These are phyloP conservation scores for Phanerochaete sordida DNA, from an alignment of 768 basidiomycete genomes.

Conservation along the genomic window DNA sequence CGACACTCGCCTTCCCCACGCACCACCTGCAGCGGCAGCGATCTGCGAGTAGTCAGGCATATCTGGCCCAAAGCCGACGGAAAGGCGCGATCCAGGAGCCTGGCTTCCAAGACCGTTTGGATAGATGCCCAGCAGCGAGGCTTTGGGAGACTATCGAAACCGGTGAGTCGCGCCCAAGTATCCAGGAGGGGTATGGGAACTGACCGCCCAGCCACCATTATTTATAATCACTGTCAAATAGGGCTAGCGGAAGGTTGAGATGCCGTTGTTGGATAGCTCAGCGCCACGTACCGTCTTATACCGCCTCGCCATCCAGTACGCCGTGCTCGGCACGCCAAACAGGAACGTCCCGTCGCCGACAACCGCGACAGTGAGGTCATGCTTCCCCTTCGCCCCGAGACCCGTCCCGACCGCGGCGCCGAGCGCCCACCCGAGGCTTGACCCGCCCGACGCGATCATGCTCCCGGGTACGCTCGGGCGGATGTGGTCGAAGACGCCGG, in stretches of 20 bases:
- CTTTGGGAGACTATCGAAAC: constrained; percentile 47
- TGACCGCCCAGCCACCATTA: constrained; percentile 66
- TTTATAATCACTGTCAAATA: constrained; percentile 70
- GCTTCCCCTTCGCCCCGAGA: constrained; percentile 38
- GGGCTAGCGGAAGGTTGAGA: constrained; percentile 36
- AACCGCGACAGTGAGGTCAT: constrained; percentile 55
- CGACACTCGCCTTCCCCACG: constrained; percentile 52
- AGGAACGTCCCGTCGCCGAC: constrained; percentile 71
- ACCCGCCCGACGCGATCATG: constrained; percentile 56
- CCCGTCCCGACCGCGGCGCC: constrained; percentile 61
- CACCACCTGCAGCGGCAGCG: constrained; percentile 63
- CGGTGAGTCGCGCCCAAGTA: neutral
- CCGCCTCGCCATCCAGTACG: constrained; percentile 70
- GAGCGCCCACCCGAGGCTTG: constrained; percentile 65
- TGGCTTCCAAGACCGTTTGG: constrained; percentile 50
- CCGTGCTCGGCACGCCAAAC: constrained; percentile 62
- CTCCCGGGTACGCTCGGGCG: constrained; percentile 47
- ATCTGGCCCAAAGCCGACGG: constrained; percentile 62
- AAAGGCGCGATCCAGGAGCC: constrained; percentile 43
- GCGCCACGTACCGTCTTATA: constrained; percentile 54
- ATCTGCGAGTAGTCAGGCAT: constrained; percentile 59
- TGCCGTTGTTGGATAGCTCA: neutral
- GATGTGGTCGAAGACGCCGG: constrained; percentile 55
- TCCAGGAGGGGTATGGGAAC: constrained; percentile 11
- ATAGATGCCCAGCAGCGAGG: constrained; percentile 64